These are phyloP conservation scores for Fusarium ambrosium DNA, from an alignment of 2,329 filamentous ascomycete genomes.

Conservation along the genomic window DNA sequence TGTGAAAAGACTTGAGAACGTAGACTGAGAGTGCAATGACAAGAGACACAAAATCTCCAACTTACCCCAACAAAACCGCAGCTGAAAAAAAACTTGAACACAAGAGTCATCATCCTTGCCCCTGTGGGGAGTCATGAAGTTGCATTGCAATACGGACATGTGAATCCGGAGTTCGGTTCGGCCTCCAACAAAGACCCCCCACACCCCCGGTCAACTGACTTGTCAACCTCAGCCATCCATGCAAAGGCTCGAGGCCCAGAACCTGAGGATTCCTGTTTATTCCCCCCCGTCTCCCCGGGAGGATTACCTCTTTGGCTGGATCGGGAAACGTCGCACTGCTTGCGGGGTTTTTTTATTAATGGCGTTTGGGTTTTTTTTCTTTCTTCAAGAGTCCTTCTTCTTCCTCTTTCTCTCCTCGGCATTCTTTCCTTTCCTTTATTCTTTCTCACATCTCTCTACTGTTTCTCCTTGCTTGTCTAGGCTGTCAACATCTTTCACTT, in stretches of 20 bases:
- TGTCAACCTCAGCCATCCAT: conserved; percentile 35
- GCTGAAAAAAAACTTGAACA: neutral
- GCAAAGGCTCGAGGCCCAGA: conserved; percentile 17
- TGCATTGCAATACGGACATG: conserved; percentile 22
- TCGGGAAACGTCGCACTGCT: conserved; percentile 33
- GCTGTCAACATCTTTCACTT: conserved; percentile 5
- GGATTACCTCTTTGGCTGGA: conserved; percentile 38
- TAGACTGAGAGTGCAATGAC: neutral
- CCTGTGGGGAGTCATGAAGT: conserved; percentile 36
- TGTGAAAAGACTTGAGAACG: neutral
- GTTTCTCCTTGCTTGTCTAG: conserved; percentile 22
- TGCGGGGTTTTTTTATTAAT: conserved; percentile 26
- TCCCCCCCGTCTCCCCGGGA: conserved; percentile 18
- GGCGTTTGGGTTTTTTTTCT: conserved; percentile 19
- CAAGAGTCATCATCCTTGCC: conserved; percentile 24
- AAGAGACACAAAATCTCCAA: neutral
- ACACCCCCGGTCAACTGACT: conserved; percentile 36
- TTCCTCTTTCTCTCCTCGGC: conserved; percentile 12
- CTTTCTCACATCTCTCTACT: conserved; percentile 6
- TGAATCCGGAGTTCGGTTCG: conserved; percentile 33
- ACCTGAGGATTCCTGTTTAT: conserved; percentile 36
- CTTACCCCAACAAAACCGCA: neutral
- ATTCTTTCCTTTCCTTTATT: conserved; percentile 13
- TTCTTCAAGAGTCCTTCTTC: conserved; percentile 5
- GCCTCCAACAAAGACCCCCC: neutral